Conservation (phyloP, 108 stramenopile genomes). For the Schizochytrium sp. region DNA sequence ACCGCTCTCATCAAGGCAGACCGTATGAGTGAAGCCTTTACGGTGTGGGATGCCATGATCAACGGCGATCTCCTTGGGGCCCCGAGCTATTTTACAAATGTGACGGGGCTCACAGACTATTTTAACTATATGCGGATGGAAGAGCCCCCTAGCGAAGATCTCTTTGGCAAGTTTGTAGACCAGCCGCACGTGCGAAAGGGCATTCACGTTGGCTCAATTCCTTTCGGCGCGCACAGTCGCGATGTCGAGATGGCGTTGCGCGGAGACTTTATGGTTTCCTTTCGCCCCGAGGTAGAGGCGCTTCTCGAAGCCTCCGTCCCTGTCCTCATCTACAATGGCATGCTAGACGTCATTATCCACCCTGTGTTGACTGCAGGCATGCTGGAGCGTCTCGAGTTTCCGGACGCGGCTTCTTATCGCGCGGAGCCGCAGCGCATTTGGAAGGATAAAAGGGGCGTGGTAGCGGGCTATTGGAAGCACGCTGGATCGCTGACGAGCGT, state of each 20-base stretch:
- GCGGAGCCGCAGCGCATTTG: background rate
- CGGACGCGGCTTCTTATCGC: background rate
- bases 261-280: conserved; percentile 17
- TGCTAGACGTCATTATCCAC: conserved; percentile 24
- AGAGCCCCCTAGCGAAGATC: background rate
- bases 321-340: conserved; percentile 22
- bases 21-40: background rate
- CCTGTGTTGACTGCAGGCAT: background rate
- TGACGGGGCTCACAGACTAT: background rate
- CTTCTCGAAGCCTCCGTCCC: background rate
- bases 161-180: background rate
- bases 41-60: conserved; percentile 18
- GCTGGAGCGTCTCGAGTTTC: background rate
- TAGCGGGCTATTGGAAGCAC: background rate
- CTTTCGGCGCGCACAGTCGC: background rate
- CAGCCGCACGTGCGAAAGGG: background rate
- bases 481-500: background rate
- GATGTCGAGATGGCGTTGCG: conserved; percentile 12
- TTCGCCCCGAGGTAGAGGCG: background rate
- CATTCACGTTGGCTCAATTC: background rate
- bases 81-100: conserved; percentile 2
- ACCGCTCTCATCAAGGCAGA: background rate
- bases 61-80: conserved; percentile 22
- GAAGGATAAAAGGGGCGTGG: background rate
- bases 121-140: conserved; percentile 18